Base-by-base conservation (phyloP, 2,329 filamentous ascomycete species). In the Verticillium albo-atrum region DNA sequence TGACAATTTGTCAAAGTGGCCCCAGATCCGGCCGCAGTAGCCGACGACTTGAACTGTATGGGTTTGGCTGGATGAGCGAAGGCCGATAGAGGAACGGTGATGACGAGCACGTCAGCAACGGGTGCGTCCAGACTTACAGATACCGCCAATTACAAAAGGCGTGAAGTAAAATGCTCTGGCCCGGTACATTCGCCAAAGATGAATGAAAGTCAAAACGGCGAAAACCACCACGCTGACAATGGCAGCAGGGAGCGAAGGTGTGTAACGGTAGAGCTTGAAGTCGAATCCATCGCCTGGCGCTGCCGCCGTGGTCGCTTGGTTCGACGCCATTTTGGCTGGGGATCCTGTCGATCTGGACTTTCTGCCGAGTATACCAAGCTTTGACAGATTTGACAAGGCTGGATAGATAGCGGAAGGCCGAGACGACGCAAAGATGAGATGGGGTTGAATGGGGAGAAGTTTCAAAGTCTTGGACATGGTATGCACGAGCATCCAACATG, bases 1-100 rank as follows among this genome's bases (percentile, higher is more conserved):
- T 0, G 64, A 54, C 0, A 54, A 6, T 5, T 54, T 54, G 30
- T 54, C 52, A n/a, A 30, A 56, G 55, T 62, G 62, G 14, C 58
- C 47, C 27, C 55, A 54, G 30, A 60, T 60, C 4, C 64, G 60
- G n/a, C 56, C 58, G 30, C 35, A 32, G 37, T 60, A 63, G 10
- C 69, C 69, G 42, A 71, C 55, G 4, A 65, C 58, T 57, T 72
- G 68, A 12, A 72, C 70, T 71, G 30, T 20, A 30, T 25, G 30
- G 35, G 20, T 6, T 23, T 10, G 20, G 9, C 17, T 20, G 10
- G 42, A 52, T 32, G 59, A 54, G 35, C 1, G 17, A 14, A 37
- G 34, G 34, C 14, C 34, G 17, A 25, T 17, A 7, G 2, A 30
- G 15, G 2, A 32, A 32, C 34, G 34, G 6, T 14, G 12, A 6